Base-by-base conservation (phyloP, 768 basidiomycete genomes). In the Ramaria rubella region DNA sequence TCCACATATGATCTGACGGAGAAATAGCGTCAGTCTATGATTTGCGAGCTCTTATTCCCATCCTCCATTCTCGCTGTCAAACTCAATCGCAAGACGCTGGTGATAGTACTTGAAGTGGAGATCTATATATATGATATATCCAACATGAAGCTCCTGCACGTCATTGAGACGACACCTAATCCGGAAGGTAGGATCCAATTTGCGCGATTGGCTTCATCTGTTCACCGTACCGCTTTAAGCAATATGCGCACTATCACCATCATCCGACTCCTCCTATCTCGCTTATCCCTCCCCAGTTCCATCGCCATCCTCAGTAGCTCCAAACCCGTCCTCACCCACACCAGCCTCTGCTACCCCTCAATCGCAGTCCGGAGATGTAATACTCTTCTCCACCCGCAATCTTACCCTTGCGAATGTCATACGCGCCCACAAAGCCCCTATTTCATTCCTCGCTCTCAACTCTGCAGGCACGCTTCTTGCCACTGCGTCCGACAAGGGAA, bases 61-160 rank as follows among this genome's bases (percentile, higher is more conserved):
- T 94, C 93, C 1, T 91, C 92, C 3, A 94, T 99, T 54, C 83
- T 99, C 26, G 82, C 90, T n/a, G 95, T 99, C 68, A 97, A 96
- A 74, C 80, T 99, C 65, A 99, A 99, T 72, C 83, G 96, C 53
- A 95, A 96, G 72, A 89, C 93, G 0, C 82, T 99, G 45, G 91
- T 97, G 29, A 94, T 99, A 63, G 88, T 98, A 5, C 81, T 99
- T 49, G 96, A 97, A 68, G 81, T 81, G n/a, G 94, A 97, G 70
- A 97, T 99, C 45, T 99, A 99, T 75, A 93, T 97, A 49, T 98
- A 98, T 67, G 96, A 99, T 68, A 98, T 98, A 65, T 90, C 87
- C 48, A 99, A 97, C 62, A 98, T 99, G 96, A 86, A 94, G 57
- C 79, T 99, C 26, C 73, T 96, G 36, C 95, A 98, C 69, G 95